These are phyloP conservation scores for Cucumis hystrix DNA, from an alignment of 306 rosid species.

Conservation along the genomic window DNA sequence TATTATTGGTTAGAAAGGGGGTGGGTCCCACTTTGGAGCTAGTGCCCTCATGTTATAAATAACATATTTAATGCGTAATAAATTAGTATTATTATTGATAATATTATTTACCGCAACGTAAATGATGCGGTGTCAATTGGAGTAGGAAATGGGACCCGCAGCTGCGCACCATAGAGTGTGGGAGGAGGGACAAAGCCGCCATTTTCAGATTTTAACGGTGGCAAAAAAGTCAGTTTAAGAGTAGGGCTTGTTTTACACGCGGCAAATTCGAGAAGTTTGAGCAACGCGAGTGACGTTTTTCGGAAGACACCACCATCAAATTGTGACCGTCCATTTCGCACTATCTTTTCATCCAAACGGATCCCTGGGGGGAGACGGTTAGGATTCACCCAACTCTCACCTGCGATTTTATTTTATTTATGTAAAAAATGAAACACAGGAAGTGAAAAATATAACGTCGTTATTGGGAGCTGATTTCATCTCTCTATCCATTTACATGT, in stretches of 20 bases:
- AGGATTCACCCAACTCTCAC: not conserved
- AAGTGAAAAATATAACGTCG: not conserved
- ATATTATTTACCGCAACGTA: not conserved
- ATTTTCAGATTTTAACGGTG: not conserved
- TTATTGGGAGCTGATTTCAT: not conserved
- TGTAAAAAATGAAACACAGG: not conserved
- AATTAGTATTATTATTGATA: no score
- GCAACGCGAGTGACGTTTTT: not conserved
- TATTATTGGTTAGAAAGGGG: no score
- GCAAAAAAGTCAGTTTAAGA: not conserved
- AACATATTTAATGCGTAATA: no score
- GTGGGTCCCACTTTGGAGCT: no score
- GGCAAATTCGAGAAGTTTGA: not conserved
- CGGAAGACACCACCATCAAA: not conserved
- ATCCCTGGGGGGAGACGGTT: not conserved
- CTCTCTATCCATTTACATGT: not conserved
- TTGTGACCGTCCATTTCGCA: not conserved
- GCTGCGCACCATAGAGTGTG: not conserved
- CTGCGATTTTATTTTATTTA: not conserved
- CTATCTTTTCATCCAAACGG: not conserved
- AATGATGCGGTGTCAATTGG: not conserved
- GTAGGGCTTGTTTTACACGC: not conserved
- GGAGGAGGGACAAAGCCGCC: not conserved
- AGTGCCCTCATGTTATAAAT: no score
- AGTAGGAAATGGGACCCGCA: not conserved